These are phyloP conservation scores for Meyerozyma athensensis DNA, from an alignment of 1,139 yeast genomes.

Conservation along the genomic window DNA sequence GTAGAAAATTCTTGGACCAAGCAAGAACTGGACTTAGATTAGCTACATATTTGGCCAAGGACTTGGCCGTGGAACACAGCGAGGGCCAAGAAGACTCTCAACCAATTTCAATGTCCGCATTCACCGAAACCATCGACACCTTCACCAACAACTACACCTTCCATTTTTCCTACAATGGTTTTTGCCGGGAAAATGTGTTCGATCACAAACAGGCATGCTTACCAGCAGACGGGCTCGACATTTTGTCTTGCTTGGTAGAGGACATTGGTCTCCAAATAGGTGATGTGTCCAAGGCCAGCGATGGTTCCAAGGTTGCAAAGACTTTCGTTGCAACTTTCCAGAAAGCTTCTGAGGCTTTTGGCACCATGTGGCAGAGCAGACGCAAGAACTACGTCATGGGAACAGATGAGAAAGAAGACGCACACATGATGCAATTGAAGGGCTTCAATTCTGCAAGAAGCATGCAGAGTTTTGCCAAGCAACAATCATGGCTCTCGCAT, in stretches of 20 bases:
- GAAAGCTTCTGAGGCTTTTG: constrained; percentile 1
- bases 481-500: neutral
- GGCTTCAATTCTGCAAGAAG: neutral
- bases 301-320: constrained; percentile 21
- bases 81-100: constrained; percentile 16
- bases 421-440: neutral
- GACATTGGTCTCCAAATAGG: constrained; percentile 50
- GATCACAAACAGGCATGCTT: constrained; percentile 25
- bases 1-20: constrained; percentile 31
- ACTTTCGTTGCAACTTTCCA: constrained; percentile 1
- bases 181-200: constrained; percentile 34
- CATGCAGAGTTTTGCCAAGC: constrained; percentile 1
- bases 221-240: constrained; percentile 40
- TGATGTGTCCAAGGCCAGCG: constrained; percentile 30
- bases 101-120: constrained; percentile 6
- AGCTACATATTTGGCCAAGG: constrained; percentile 53
- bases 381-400: constrained; percentile 1
- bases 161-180: constrained; percentile 45
- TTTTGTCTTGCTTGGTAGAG: constrained; percentile 40
- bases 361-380: neutral
- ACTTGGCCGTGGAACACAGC: constrained; percentile 35
- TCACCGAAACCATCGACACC: constrained; percentile 35
- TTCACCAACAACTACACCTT: constrained; percentile 38
- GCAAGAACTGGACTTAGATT: constrained; percentile 48
- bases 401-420: neutral